Evolutionary conservation across 257 asterid species (phyloP).

Genomic region (Solanum chiquidenum): DNA sequence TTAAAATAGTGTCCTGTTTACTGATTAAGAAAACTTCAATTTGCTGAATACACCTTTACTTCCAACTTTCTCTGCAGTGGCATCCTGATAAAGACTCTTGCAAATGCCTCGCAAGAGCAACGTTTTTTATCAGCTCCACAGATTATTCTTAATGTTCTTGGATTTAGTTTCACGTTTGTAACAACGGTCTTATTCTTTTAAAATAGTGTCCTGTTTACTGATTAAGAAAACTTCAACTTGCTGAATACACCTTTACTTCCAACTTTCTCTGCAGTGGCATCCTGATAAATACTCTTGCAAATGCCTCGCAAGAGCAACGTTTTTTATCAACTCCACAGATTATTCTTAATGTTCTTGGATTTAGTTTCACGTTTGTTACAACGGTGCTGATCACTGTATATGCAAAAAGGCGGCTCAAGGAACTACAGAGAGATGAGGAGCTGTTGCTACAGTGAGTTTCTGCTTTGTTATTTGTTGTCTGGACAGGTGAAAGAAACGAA

Average conservation of each 20-base stretch:
- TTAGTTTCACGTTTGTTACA: conserved; percentile 38
- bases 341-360: conserved; percentile 48
- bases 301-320: conserved; percentile 52
- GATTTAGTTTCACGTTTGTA: conserved; percentile 45
- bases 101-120: conserved; percentile 59
- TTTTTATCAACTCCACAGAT: conserved; percentile 44
- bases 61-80: conserved; percentile 39
- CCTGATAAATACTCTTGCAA: conserved; percentile 60
- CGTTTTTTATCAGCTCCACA: conserved; percentile 36
- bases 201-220: too few relatives aligned
- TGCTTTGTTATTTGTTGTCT: background rate
- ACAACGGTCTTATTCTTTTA: too few relatives aligned
- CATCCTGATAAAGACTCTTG: conserved; percentile 59
- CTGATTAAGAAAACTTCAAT: background rate
- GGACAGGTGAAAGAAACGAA: background rate
- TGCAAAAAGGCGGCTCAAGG: conserved; percentile 57
- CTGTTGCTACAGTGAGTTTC: conserved; percentile 37
- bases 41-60: background rate
- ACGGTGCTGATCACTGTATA: conserved; percentile 59
- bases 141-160: conserved; percentile 44
- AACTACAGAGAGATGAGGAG: conserved; percentile 61
- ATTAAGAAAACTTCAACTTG: too few relatives aligned
- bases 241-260: background rate
- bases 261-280: conserved; percentile 50
- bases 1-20: background rate